A percentile compares a stretch with the other conserved stretches of the same genome.
phyloP scores from a whole-genome alignment of 2,329 filamentous ascomycete species.

The Claviceps africana region DNA sequence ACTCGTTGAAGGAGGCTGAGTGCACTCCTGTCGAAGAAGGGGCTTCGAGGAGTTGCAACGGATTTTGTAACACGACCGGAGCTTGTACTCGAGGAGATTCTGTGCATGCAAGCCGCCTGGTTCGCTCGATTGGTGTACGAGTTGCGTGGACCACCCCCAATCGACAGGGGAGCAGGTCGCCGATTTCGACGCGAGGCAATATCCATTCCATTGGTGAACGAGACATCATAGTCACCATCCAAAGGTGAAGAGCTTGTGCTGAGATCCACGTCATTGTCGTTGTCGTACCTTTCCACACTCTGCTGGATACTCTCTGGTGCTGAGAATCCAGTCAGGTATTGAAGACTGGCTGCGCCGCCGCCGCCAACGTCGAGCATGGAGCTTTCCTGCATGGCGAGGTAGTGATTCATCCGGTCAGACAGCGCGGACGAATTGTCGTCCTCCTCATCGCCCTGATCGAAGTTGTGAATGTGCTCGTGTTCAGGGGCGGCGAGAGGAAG shows the following conservation, averaged over 20 bases:
- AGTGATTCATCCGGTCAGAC: slow-evolving; percentile 8
- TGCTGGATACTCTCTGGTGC: neutral
- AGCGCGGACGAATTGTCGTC: slow-evolving; percentile 5
- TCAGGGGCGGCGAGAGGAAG: neutral
- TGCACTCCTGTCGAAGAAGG: slow-evolving; percentile 29
- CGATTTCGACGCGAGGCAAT: slow-evolving; percentile 39
- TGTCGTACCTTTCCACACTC: slow-evolving; percentile 1
- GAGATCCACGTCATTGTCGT: neutral
- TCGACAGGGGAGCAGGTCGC: slow-evolving; percentile 30
- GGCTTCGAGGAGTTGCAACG: slow-evolving; percentile 20
- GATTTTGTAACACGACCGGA: slow-evolving; percentile 21
- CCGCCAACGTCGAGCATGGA: slow-evolving; percentile 4
- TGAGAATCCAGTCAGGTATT: slow-evolving; percentile 4
- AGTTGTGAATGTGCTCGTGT: neutral
- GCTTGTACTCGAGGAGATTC: slow-evolving; percentile 38
- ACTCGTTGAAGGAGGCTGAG: slow-evolving; percentile 30
- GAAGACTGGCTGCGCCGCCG: slow-evolving; percentile 1
- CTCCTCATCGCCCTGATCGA: slow-evolving; percentile 7
- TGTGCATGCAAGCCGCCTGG: slow-evolving; percentile 34
- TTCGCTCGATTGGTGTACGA: slow-evolving; percentile 30
- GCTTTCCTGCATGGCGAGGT: slow-evolving; percentile 7
- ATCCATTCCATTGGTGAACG: slow-evolving; percentile 36
- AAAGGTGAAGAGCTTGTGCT: slow-evolving; percentile 5
- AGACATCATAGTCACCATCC: slow-evolving; percentile 19
- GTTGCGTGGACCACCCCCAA: slow-evolving; percentile 29